Evolutionary conservation across 306 rosid species (phyloP).

Genomic region (Prosopis cineraria): DNA sequence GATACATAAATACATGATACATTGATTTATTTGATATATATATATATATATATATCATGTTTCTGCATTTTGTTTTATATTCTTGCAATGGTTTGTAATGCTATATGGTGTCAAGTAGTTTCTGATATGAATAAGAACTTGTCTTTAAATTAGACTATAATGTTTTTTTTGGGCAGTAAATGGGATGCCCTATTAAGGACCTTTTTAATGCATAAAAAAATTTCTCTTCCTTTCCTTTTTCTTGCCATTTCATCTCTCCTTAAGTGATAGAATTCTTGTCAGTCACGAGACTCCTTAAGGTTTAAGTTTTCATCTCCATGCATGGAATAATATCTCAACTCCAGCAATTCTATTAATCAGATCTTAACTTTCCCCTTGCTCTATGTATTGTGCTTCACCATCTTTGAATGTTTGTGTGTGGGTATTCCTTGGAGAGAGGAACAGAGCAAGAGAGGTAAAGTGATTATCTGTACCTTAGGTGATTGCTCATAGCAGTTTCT

Average conservation of each 20-base stretch:
- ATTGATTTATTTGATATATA: too few relatives aligned
- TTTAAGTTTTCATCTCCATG: not conserved
- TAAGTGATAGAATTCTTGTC: not conserved
- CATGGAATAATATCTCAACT: not conserved
- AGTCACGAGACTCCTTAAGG: not conserved
- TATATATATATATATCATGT: not conserved
- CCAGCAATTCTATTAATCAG: not conserved
- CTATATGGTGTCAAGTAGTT: not conserved
- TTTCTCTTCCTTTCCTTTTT: not conserved
- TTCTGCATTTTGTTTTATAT: not conserved
- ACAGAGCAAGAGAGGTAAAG: not conserved
- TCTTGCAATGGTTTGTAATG: not conserved
- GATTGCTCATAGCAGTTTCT: not conserved
- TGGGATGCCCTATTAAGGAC: not conserved
- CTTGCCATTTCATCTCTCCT: not conserved
- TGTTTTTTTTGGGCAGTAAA: not conserved
- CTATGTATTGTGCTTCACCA: not conserved
- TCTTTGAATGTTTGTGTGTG: not conserved
- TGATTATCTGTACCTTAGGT: not conserved
- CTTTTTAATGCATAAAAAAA: not conserved
- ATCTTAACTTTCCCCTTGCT: not conserved
- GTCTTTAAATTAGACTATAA: not conserved
- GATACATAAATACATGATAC: not conserved
- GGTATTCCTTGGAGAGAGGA: not conserved
- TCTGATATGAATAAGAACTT: not conserved